Evolutionary conservation across 345 rosid genomes (phyloP).

Genomic region (Populus nigra): DNA sequence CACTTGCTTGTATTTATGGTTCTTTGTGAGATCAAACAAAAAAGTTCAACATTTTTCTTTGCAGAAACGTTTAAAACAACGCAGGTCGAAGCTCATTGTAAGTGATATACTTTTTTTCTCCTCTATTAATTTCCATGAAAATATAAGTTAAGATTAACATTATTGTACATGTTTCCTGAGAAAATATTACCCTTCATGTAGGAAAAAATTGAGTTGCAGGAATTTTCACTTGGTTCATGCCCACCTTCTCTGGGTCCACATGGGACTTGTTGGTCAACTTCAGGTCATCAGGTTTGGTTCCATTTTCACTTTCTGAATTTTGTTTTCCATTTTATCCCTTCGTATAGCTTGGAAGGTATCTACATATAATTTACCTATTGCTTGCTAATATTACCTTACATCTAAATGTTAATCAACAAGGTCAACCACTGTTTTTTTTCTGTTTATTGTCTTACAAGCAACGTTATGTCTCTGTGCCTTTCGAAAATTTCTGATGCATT

Average conservation of each 20-base stretch:
- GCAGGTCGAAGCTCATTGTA: constrained; percentile 73
- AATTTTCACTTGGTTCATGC: constrained; percentile 76
- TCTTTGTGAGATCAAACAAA: constrained; percentile 15
- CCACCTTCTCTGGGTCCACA: constrained; percentile 81
- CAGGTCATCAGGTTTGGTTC: constrained; percentile 78
- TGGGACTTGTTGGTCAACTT: constrained; percentile 76
- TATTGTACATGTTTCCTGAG: constrained; percentile 13
- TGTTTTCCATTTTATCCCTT: background rate
- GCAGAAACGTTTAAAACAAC: constrained; percentile 84
- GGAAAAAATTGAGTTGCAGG: constrained; percentile 78
- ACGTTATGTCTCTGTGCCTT: background rate
- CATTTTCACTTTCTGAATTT: background rate
- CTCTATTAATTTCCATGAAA: background rate
- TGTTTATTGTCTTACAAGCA: background rate
- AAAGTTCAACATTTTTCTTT: constrained; percentile 15
- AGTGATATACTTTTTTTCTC: constrained; percentile 28
- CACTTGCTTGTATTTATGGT: background rate
- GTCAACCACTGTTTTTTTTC: background rate
- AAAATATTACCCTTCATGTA: constrained; percentile 24
- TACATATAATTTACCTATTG: background rate
- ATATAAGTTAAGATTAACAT: background rate
- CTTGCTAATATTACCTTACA: background rate
- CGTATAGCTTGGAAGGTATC: background rate
- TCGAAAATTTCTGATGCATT: background rate
- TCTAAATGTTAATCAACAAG: background rate